Evolutionary conservation across 2,329 filamentous ascomycete genomes (phyloP).

Genomic region (Pseudocercospora fijiensis): DNA sequence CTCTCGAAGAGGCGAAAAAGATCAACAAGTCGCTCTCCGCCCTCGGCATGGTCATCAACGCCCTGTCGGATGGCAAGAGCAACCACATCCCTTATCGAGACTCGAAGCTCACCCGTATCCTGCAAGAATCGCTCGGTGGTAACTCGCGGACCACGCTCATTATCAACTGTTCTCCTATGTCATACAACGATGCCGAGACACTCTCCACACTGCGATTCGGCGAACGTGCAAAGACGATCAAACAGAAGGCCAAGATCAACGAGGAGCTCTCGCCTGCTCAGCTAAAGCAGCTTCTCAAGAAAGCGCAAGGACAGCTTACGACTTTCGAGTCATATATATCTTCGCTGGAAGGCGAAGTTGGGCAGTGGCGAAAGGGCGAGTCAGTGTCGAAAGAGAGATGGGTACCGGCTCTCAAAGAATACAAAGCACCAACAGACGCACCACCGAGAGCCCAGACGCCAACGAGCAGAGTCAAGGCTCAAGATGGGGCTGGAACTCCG

Average conservation of each 20-base stretch:
- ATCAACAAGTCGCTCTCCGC: conserved; percentile 99
- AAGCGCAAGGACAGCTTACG: conserved; percentile 84
- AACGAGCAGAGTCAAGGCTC: conserved; percentile 51
- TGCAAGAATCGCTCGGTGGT: conserved; percentile 95
- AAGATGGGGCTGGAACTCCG: conserved; percentile 50
- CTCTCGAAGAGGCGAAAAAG: conserved; percentile 97
- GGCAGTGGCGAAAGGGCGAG: conserved; percentile 84
- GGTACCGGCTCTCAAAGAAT: conserved; percentile 64
- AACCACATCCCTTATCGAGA: conserved; percentile 95
- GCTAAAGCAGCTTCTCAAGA: conserved; percentile 88
- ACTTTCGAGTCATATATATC: conserved; percentile 86
- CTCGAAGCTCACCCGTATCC: conserved; percentile 92
- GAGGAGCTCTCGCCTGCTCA: conserved; percentile 94
- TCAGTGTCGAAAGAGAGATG: conserved; percentile 84
- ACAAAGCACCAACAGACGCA: conserved; percentile 43
- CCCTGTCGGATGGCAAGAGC: conserved; percentile 94
- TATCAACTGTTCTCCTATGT: conserved; percentile 98
- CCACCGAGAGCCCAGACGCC: conserved; percentile 60
- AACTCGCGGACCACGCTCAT: conserved; percentile 98
- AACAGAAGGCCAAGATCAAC: conserved; percentile 99
- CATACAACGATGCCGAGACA: conserved; percentile 96
- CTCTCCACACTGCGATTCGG: conserved; percentile 89
- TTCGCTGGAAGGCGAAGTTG: conserved; percentile 79
- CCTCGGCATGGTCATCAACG: conserved; percentile 98
- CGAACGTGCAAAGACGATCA: conserved; percentile 95